These are phyloP conservation scores for Gamsiella multidivaricata DNA, from an alignment of 192 early-diverging fungal species.

Conservation along the genomic window DNA sequence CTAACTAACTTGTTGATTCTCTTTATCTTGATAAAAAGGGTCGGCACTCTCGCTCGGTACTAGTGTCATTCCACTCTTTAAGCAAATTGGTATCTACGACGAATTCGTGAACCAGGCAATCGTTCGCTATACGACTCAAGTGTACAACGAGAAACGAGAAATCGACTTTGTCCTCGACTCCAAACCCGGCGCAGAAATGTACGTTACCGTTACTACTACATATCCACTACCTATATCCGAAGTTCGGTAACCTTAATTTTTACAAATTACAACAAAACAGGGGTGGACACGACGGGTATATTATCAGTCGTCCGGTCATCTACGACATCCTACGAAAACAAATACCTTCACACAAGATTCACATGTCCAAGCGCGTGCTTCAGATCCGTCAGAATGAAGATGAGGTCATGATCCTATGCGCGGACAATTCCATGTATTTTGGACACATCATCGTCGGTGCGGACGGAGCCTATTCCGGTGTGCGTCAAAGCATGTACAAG, in stretches of 20 bases:
- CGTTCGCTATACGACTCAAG: background rate
- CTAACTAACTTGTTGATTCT: too few relatives aligned
- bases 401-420: background rate
- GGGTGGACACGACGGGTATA: background rate
- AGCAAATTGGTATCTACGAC: conserved; percentile 15
- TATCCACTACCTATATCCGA: too few relatives aligned
- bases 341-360: conserved; percentile 9
- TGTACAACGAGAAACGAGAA: conserved; percentile 6
- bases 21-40: conserved; percentile 4
- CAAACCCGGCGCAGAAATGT: conserved; percentile 8
- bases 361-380: conserved; percentile 7
- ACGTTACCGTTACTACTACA: background rate
- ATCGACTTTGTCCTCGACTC: conserved; percentile 5
- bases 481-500: conserved; percentile 15
- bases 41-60: conserved; percentile 2
- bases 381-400: background rate
- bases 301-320: conserved; percentile 4
- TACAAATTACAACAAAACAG: background rate
- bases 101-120: background rate
- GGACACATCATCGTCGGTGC: conserved; percentile 25
- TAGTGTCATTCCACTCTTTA: conserved; percentile 5
- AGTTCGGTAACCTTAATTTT: background rate
- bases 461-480: conserved; percentile 10
- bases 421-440: background rate
- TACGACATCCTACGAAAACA: background rate